A percentile compares a stretch with the other conserved stretches of the same genome.
Conservation (phyloP, 208 protist species). For the Leishmania mexicana region DNA sequence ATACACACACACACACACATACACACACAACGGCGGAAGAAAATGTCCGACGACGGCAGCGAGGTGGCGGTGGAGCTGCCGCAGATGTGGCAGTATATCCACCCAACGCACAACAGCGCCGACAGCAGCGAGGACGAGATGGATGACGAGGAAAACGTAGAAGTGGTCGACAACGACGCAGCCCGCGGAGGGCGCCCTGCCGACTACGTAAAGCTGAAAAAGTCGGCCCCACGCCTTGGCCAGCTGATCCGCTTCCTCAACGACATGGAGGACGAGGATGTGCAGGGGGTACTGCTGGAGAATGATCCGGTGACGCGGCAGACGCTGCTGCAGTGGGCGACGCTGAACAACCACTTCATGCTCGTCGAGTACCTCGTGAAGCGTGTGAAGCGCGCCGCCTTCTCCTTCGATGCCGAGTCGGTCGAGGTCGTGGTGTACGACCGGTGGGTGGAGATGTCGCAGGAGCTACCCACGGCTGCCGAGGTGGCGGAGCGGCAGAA, state of each 20-base stretch:
- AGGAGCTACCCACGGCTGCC: constrained; percentile 72
- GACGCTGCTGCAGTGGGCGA: constrained; percentile 88
- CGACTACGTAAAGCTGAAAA: constrained; percentile 70
- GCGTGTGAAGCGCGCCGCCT: constrained; percentile 70
- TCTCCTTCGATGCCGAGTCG: constrained; percentile 74
- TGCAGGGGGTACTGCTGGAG: constrained; percentile 66
- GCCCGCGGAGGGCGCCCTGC: constrained; percentile 25
- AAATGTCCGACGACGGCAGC: constrained; percentile 67
- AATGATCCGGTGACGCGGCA: constrained; percentile 86
- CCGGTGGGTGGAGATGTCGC: constrained; percentile 85
- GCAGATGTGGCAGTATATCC: constrained; percentile 81
- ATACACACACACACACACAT: constrained; percentile 3
- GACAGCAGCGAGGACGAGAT: constrained; percentile 46
- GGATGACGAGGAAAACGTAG: constrained; percentile 45
- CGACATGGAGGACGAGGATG: constrained; percentile 84
- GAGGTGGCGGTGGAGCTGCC: constrained; percentile 63
- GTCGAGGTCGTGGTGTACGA: constrained; percentile 79
- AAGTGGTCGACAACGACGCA: constrained; percentile 13
- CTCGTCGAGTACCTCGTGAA: constrained; percentile 91
- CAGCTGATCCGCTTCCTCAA: constrained; percentile 82
- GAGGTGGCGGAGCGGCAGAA: constrained; percentile 79
- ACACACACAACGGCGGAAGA: constrained; percentile 3
- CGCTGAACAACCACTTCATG: constrained; percentile 80
- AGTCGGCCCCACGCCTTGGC: constrained; percentile 66
- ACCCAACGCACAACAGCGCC: constrained; percentile 50